Evolutionary conservation across 495 filamentous ascomycete genomes (phyloP), one percentile per base, ranked within the genome.

Genomic region (Aspergillus hancockii): DNA sequence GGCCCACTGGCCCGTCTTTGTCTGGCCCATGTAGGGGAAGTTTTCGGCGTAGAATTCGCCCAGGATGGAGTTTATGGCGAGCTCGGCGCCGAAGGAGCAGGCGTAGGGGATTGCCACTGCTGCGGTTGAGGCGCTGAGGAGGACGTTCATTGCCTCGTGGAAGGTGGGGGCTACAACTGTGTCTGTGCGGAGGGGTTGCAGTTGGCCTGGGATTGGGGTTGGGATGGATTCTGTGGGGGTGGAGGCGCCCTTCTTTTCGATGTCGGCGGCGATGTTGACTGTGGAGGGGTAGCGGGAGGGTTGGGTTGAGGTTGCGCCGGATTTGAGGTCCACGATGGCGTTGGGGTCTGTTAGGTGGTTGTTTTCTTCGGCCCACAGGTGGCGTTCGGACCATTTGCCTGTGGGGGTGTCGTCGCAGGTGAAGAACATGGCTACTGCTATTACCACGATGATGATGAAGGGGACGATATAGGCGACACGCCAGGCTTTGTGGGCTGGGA

Each of bases 11-110:
- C 89, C 85, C 8, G 88, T 84, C 23, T 79, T 72, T 9, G 90
- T 93, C 70, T 93, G 90, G 6, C 83, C 83, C 49, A 96, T 85
- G 13, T 69, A 50, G 0, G 87, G 85, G 78, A 95, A 95, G 69
- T 92, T 90, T 55, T 86, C 79, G 43, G 81, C 66, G 74, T 95
- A 96, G 81, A 92, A 96, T 4, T 87, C 71, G 51, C 88, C 86
- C 7, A 96, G 85, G 55, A 93, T 84, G 28, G 86, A 83, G 81
- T 96, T 93, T 76, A 96, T 88, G 62, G 92, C 83, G 12, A 96
- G 85, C 69, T 96, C 92, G 28, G 83, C 85, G 54, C 92, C 92
- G 66, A 96, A 96, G 14, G 89, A 88, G 77, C 90, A 95, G 68
- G 88, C 84, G 72, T 96, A 96, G n/a, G 83, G 83, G 16, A 83